Conservation (phyloP, 2,329 filamentous ascomycete genomes). For the Aspergillus ibericus region DNA sequence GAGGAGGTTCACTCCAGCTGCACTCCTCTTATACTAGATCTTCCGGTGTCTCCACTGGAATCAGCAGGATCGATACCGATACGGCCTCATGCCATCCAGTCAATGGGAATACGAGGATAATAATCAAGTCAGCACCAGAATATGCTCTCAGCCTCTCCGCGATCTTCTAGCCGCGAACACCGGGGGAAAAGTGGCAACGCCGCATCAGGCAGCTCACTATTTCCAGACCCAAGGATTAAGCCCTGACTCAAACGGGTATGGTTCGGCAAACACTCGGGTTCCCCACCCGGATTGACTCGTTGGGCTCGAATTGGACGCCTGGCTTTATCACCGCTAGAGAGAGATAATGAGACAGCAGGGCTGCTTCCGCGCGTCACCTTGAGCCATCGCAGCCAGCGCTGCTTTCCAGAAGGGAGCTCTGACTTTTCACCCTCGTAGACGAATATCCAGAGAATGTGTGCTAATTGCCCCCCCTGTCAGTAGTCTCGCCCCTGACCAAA, state of each 20-base stretch:
- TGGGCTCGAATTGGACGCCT: not conserved
- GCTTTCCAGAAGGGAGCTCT: not conserved
- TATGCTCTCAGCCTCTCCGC: too few relatives aligned
- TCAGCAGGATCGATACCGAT: not conserved
- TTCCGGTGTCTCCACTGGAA: not conserved
- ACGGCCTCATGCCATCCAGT: not conserved
- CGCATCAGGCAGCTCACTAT: not conserved
- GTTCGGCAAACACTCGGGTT: constrained; percentile 3
- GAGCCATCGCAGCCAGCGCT: too few relatives aligned
- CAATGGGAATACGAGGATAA: not conserved
- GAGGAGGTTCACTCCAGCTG: not conserved
- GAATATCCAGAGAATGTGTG: not conserved
- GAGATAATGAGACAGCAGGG: too few relatives aligned
- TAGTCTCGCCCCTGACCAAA: not conserved
- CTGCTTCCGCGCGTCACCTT: too few relatives aligned
- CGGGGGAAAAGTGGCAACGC: constrained; percentile 8
- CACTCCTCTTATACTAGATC: not conserved
- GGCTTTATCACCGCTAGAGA: too few relatives aligned
- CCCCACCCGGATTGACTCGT: not conserved
- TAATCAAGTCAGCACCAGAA: not conserved
- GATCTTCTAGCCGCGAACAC: constrained; percentile 9
- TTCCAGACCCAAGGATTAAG: not conserved
- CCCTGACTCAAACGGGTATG: not conserved
- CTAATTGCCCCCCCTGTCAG: not conserved
- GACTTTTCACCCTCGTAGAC: too few relatives aligned